These are phyloP conservation scores for Blastomyces parvus DNA, from an alignment of 2,329 filamentous ascomycete genomes.

Conservation along the genomic window DNA sequence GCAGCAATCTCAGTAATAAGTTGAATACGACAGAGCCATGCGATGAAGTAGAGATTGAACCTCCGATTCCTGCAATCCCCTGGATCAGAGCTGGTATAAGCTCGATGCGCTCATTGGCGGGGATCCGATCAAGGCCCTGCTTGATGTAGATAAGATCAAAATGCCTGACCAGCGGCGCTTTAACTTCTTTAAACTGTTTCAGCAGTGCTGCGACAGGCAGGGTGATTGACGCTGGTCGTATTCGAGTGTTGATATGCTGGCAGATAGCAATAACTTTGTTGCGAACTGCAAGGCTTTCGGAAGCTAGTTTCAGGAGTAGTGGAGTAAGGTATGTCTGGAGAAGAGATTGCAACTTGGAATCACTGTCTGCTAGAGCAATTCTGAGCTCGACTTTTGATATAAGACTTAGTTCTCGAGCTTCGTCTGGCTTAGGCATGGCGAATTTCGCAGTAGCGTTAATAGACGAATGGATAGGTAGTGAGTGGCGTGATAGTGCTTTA, in stretches of 20 bases:
- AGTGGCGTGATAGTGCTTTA: not conserved
- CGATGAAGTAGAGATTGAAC: slow-evolving; percentile 28
- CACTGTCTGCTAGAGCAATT: slow-evolving; percentile 73
- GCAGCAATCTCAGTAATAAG: slow-evolving; percentile 65
- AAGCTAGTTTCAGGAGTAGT: slow-evolving; percentile 75
- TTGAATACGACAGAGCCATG: slow-evolving; percentile 66
- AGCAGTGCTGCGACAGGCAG: slow-evolving; percentile 76
- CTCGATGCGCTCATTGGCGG: slow-evolving; percentile 54
- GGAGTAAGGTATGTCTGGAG: slow-evolving; percentile 72
- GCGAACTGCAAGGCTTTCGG: slow-evolving; percentile 68
- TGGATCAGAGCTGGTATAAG: slow-evolving; percentile 62
- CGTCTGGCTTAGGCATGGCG: slow-evolving; percentile 20
- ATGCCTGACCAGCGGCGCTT: slow-evolving; percentile 67
- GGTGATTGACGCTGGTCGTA: slow-evolving; percentile 55
- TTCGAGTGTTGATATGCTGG: slow-evolving; percentile 59
- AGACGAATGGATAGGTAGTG: not conserved
- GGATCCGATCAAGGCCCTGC: slow-evolving; percentile 61
- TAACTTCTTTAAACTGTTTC: slow-evolving; percentile 77
- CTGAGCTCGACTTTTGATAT: slow-evolving; percentile 78
- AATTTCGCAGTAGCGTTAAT: not conserved
- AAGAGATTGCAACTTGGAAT: slow-evolving; percentile 68
- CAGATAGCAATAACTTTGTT: slow-evolving; percentile 66
- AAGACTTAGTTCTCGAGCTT: slow-evolving; percentile 62
- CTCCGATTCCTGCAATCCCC: slow-evolving; percentile 42
- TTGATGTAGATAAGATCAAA: slow-evolving; percentile 85